These are phyloP conservation scores for Podaxis pistillaris DNA, from an alignment of 768 basidiomycete species.

Conservation along the genomic window DNA sequence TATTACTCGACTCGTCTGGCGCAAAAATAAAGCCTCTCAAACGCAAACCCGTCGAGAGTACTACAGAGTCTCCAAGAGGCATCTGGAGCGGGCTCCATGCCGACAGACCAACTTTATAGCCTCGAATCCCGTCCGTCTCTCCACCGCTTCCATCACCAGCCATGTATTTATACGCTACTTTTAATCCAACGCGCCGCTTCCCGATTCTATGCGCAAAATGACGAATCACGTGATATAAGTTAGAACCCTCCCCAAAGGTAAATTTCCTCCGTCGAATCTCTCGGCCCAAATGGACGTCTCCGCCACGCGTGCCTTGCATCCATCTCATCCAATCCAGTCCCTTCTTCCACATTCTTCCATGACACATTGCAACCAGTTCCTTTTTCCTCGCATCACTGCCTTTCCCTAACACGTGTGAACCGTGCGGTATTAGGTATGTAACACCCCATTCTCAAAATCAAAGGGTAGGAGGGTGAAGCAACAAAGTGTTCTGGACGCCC, in stretches of 20 bases:
- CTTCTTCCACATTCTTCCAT: constrained; percentile 24
- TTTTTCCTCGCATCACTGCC: constrained; percentile 33
- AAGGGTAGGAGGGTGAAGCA: background rate
- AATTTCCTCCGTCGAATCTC: constrained; percentile 8
- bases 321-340: constrained; percentile 24
- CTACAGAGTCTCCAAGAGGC: constrained; percentile 77
- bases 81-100: constrained; percentile 91
- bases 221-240: constrained; percentile 15
- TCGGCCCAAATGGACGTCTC: constrained; percentile 16
- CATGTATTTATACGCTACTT: constrained; percentile 13
- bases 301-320: constrained; percentile 12
- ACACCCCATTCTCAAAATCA: constrained; percentile 17
- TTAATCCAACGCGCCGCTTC: constrained; percentile 11
- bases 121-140: constrained; percentile 5
- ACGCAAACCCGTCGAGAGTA: constrained; percentile 72
- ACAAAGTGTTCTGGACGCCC: constrained; percentile 5
- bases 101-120: constrained; percentile 54
- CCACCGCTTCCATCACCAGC: background rate
- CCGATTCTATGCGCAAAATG: background rate
- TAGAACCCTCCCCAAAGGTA: constrained; percentile 26
- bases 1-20: constrained; percentile 85
- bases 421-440: constrained; percentile 41
- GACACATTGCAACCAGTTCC: constrained; percentile 28
- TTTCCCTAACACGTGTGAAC: constrained; percentile 42
- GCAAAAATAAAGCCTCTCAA: constrained; percentile 82